Evolutionary conservation across 2,329 filamentous ascomycete genomes (phyloP).

Genomic region (Cladosporium sp.): DNA sequence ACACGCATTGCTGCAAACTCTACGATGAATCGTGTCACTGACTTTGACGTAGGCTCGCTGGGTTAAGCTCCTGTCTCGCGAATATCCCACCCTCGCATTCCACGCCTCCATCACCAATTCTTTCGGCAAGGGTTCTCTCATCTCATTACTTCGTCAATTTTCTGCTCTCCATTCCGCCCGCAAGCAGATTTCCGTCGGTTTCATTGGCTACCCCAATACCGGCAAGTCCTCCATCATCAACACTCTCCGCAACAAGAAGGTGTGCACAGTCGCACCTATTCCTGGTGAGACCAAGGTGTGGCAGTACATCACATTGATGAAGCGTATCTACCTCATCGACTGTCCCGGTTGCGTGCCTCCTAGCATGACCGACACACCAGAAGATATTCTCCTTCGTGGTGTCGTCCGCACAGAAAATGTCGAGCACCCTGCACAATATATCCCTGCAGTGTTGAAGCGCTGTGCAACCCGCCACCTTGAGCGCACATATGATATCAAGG

Average conservation of each 20-base stretch:
- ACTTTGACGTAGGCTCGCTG: slow-evolving; percentile 68
- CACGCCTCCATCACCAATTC: slow-evolving; percentile 92
- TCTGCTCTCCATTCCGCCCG: slow-evolving; percentile 81
- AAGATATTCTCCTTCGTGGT: slow-evolving; percentile 84
- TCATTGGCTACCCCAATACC: slow-evolving; percentile 87
- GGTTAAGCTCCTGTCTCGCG: slow-evolving; percentile 83
- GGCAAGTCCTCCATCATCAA: slow-evolving; percentile 98
- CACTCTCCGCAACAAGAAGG: slow-evolving; percentile 88
- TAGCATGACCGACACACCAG: slow-evolving; percentile 73
- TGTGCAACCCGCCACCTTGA: slow-evolving; percentile 87
- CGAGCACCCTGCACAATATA: slow-evolving; percentile 93
- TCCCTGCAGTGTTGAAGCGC: slow-evolving; percentile 71
- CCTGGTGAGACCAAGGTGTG: slow-evolving; percentile 97
- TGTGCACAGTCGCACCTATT: slow-evolving; percentile 88
- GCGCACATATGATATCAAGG: slow-evolving; percentile 83
- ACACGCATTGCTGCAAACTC: not conserved
- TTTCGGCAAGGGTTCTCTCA: slow-evolving; percentile 92
- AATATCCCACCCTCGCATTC: slow-evolving; percentile 91
- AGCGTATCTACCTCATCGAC: slow-evolving; percentile 90
- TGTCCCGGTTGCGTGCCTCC: slow-evolving; percentile 95
- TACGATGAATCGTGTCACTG: slow-evolving; percentile 3
- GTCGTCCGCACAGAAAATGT: slow-evolving; percentile 95
- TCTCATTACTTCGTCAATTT: slow-evolving; percentile 88
- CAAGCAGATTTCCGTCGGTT: slow-evolving; percentile 90
- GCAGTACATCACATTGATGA: slow-evolving; percentile 97